Base-by-base conservation (phyloP, 495 filamentous ascomycete species). In the Darksidea phi region DNA sequence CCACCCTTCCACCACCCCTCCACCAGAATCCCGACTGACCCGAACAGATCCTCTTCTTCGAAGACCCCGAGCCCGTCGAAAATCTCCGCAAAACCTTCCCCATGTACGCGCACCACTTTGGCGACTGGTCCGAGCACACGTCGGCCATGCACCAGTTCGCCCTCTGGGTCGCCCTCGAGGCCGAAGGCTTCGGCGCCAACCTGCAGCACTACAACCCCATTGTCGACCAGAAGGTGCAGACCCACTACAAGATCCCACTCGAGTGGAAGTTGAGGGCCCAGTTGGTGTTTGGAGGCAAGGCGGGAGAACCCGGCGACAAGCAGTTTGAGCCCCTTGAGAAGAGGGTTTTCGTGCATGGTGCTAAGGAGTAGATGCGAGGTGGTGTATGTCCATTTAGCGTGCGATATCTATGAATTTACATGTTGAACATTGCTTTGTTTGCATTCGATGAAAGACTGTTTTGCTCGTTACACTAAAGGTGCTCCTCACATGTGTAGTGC, bases 161-260 rank as follows among this genome's bases (percentile, higher is more conserved):
- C 20, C 54, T 85, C 46, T 91, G 87, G 87, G 83, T 80, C 0
- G 80, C 82, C 0, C 77, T 91, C 37, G 83, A 86, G 73, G 76
- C 79, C 58, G 86, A 89, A 74, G 87, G 88, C 34, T 75, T 89
- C 34, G 88, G 86, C 45, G 82, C 80, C 70, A 89, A 84, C 75
- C 78, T 91, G 4, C 88, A 91, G 77, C 87, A 89, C 72, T 88
- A 89, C 77, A 87, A 86, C 78, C 72, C 86, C 1, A 67, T 88
- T 48, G 72, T 88, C 52, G 84, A 87, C 73, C 75, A 68, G 43
- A 79, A 79, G 73, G 82, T 84, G 12, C 67, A 72, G 26, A 71
- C 75, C 57, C 67, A 78, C 53, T 89, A 86, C 86, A 78, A 77
- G 15, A 63, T 88, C 15, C 80, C 83, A 37, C 50, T 64, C 26